Evolutionary conservation across 352 stramenopile species (phyloP).

Genomic region (Ophiocytium majus): DNA sequence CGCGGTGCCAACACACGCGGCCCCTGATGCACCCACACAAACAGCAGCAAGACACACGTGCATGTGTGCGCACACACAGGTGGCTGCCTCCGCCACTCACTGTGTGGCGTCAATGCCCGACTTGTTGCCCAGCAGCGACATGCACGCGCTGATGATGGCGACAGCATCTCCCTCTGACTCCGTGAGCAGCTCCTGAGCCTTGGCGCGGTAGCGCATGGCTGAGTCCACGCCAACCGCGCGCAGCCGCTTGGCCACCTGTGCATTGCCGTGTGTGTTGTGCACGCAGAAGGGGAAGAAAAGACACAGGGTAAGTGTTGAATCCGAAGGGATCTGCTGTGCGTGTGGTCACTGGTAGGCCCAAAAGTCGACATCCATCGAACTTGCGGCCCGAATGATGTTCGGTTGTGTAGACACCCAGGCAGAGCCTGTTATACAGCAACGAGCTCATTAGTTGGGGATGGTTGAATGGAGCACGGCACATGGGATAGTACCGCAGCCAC

Average conservation of each 20-base stretch:
- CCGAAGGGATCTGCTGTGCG: not conserved
- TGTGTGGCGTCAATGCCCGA: not conserved
- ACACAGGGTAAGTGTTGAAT: not conserved
- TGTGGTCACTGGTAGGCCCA: not conserved
- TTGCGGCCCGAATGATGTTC: not conserved
- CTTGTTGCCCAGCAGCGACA: constrained; percentile 29
- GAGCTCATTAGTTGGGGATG: too few relatives aligned
- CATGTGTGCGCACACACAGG: too few relatives aligned
- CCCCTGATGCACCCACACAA: too few relatives aligned
- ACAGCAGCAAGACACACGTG: too few relatives aligned
- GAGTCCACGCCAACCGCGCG: not conserved
- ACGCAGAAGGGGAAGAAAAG: too few relatives aligned
- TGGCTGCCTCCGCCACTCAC: not conserved
- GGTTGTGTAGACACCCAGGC: not conserved
- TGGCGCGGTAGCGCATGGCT: constrained; percentile 9
- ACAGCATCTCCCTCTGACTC: constrained; percentile 17
- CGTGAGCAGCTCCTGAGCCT: not conserved
- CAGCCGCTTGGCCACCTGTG: not conserved
- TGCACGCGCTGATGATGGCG: constrained; percentile 28
- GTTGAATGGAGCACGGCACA: too few relatives aligned
- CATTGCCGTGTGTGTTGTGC: too few relatives aligned
- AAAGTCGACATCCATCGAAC: not conserved
- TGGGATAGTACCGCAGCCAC: too few relatives aligned
- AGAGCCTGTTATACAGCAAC: not conserved
- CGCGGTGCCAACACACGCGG: too few relatives aligned